Evolutionary conservation across 768 basidiomycete species (phyloP).

Genomic region (Rhodosporidiobolus odoratus): DNA sequence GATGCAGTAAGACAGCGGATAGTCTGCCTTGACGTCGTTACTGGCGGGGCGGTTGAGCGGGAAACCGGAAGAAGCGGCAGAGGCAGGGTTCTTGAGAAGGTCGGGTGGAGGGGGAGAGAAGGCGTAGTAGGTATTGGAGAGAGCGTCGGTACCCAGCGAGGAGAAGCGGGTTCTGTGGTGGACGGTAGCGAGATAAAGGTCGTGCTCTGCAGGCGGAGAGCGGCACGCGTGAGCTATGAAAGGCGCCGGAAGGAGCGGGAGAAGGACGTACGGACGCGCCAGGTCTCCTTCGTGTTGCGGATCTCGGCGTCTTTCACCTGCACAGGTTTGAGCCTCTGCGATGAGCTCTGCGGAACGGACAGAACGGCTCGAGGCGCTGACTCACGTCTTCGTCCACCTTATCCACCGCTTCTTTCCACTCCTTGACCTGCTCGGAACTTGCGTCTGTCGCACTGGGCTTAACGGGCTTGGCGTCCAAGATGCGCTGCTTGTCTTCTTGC

Average conservation of each 20-base stretch:
- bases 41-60: background rate
- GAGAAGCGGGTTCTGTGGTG: slow-evolving; percentile 1
- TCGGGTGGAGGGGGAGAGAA: background rate
- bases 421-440: slow-evolving; percentile 11
- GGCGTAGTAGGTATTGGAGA: slow-evolving; percentile 15
- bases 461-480: background rate
- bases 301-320: slow-evolving; percentile 6
- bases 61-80: slow-evolving; percentile 1
- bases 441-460: slow-evolving; percentile 9
- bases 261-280: slow-evolving; percentile 7
- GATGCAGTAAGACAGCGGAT: slow-evolving; percentile 6
- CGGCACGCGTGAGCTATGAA: too few relatives aligned
- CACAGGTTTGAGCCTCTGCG: background rate
- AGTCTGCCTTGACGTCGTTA: slow-evolving; percentile 14
- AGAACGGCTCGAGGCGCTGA: background rate
- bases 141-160: slow-evolving; percentile 3
- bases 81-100: background rate
- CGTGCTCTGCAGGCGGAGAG: background rate
- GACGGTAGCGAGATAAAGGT: background rate
- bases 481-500: background rate
- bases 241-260: too few relatives aligned
- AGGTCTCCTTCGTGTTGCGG: background rate
- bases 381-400: slow-evolving; percentile 6
- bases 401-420: slow-evolving; percentile 1
- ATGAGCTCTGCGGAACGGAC: background rate